Evolutionary conservation across 2,329 filamentous ascomycete genomes (phyloP).

Genomic region (Fusarium continuum): DNA sequence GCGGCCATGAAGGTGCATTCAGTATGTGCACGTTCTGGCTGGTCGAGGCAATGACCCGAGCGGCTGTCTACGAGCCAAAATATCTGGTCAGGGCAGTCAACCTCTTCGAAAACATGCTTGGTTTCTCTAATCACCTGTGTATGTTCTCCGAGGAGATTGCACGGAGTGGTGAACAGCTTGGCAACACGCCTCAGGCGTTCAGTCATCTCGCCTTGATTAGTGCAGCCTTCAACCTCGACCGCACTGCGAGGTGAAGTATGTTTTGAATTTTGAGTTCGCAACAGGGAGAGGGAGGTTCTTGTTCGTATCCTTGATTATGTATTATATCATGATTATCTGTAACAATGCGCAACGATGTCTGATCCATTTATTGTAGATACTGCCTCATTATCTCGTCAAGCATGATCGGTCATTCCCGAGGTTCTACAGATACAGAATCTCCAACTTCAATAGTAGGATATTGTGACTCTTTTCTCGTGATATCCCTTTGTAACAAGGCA

Average conservation of each 20-base stretch:
- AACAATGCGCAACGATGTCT: not conserved
- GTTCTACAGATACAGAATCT: constrained; percentile 50
- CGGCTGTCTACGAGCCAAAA: constrained; percentile 70
- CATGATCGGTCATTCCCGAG: not conserved
- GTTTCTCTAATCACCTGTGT: constrained; percentile 77
- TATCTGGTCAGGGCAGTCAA: constrained; percentile 70
- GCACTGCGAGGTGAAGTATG: constrained; percentile 48
- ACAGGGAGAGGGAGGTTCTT: no score
- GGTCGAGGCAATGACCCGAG: constrained; percentile 78
- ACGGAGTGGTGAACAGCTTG: constrained; percentile 77
- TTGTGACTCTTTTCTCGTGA: constrained; percentile 32
- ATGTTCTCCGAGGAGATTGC: constrained; percentile 86
- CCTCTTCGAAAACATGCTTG: constrained; percentile 80
- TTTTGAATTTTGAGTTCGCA: not conserved
- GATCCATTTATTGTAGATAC: not conserved
- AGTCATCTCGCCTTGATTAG: constrained; percentile 79
- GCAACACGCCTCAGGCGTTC: constrained; percentile 83
- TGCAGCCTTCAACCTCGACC: constrained; percentile 79
- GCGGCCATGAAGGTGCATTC: constrained; percentile 79
- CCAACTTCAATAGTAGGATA: constrained; percentile 60
- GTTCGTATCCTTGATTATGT: not conserved
- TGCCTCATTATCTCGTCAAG: not conserved
- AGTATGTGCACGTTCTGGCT: constrained; percentile 88
- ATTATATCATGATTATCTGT: not conserved
- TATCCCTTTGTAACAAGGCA: not conserved